A percentile compares a stretch with the other conserved stretches of the same genome.
Conservation (phyloP, 192 early-diverging fungal species). For the Backusella australiensis region DNA sequence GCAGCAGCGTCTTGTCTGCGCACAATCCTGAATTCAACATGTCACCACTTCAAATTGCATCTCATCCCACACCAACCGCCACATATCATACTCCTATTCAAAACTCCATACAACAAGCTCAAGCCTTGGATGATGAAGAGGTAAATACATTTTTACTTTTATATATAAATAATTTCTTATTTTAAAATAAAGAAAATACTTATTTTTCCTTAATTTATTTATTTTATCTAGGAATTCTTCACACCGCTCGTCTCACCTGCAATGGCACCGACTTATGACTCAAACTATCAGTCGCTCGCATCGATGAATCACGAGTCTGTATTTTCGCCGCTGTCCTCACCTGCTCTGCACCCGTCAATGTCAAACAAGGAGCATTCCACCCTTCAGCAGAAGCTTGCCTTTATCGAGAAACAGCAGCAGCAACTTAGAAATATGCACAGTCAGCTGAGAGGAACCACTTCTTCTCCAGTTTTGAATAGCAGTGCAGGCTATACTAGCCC, state of each 20-base stretch:
- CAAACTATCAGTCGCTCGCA: constrained; percentile 19
- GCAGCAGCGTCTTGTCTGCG: constrained; percentile 18
- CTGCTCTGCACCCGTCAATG: constrained; percentile 51
- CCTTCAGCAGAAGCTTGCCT: constrained; percentile 30
- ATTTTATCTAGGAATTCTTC: constrained; percentile 37
- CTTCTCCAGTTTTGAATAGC: not conserved
- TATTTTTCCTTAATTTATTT: not conserved
- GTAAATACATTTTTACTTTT: not conserved
- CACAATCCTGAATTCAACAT: constrained; percentile 33
- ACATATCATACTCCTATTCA: constrained; percentile 22
- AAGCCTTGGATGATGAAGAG: constrained; percentile 19
- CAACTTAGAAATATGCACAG: constrained; percentile 21
- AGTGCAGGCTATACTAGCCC: not conserved
- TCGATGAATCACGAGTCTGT: constrained; percentile 28
- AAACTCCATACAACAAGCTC: not conserved
- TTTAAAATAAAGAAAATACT: no score
- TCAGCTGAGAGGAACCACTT: not conserved
- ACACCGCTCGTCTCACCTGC: constrained; percentile 72
- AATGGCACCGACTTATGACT: constrained; percentile 56
- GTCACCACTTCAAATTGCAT: constrained; percentile 36
- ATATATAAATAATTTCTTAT: no score
- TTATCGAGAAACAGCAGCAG: constrained; percentile 38
- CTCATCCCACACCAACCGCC: constrained; percentile 7
- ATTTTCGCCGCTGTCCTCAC: constrained; percentile 67
- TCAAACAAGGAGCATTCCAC: not conserved